Evolutionary conservation across 805 yeast genomes (phyloP), one percentile per base, ranked within the genome.

Genomic region (Torulaspora maleeae): DNA sequence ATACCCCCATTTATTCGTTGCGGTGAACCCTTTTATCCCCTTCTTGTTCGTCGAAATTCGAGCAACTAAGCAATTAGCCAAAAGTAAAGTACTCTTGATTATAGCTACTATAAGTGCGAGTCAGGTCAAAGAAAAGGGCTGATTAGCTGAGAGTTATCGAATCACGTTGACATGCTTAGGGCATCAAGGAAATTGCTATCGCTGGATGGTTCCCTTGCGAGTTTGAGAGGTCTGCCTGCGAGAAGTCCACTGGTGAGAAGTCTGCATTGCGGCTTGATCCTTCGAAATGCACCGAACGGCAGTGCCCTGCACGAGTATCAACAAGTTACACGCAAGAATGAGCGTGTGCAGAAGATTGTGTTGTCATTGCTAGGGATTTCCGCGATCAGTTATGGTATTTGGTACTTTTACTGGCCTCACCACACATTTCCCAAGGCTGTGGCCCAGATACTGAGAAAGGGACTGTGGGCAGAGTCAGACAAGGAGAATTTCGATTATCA

Each of bases 401-500:
- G 70, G 69, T 70, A 66, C 64, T 51, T 71, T 47, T 77, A 71
- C 60, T 80, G 84, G 83, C 86, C 87, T 4, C 77, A 77, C 47
- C 84, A 81, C 55, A 78, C 83, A 2, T 82, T 79, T 54, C 86
- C 93, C 0, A 64, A 72, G 1, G 65, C 78, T 3, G 95, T 88
- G 9, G 93, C 95, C 20, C 77, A 73, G 43, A 71, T 77, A 20
- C 67, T 91, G 51, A 72, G 95, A 32, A 77, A 80, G 55, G 97
- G 85, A 0, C 69, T 90, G 5, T 80, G 90, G 84, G 90, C 91
- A 2, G 96, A 91, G 62, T 74, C 83, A 38, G 83, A 82, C 39
- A 80, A 79, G 55, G 82, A 71, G 12, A 76, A 77, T 16, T 70
- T 66, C 40, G 61, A 67, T 44, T 83, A 77, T 64, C 71, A 75